A percentile compares a stretch with the other conserved stretches of the same genome.
These are phyloP conservation scores for Erythrophleum fordii DNA, from an alignment of 306 rosid species.

Conservation along the genomic window DNA sequence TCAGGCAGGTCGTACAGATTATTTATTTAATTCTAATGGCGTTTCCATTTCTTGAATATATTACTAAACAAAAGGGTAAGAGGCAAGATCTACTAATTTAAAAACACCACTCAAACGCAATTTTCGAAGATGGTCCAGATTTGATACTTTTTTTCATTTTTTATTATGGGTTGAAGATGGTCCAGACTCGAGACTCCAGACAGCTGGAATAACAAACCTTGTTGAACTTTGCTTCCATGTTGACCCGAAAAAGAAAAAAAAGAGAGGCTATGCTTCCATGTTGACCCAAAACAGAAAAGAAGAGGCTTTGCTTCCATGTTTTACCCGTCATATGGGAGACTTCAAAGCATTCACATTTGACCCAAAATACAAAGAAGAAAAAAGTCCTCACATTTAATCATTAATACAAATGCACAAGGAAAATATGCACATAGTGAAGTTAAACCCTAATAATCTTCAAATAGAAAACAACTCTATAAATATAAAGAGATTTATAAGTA, in stretches of 20 bases:
- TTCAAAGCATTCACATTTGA: background rate
- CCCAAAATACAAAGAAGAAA: background rate
- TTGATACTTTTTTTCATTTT: background rate
- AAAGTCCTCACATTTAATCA: conserved; percentile 19
- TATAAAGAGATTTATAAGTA: background rate
- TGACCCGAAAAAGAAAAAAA: background rate
- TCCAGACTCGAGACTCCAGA: background rate
- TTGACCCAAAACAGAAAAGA: background rate
- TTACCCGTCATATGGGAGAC: background rate
- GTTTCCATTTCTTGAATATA: background rate
- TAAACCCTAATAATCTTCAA: conserved; percentile 17
- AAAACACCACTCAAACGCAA: background rate
- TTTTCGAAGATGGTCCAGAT: conserved; percentile 2
- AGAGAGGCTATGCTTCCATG: background rate
- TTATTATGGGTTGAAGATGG: background rate
- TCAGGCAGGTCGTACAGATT: too few relatives aligned
- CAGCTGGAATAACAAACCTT: conserved; percentile 7
- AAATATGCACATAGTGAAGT: background rate
- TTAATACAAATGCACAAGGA: conserved; percentile 8
- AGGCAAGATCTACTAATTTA: background rate
- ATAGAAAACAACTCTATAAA: background rate
- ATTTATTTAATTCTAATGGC: background rate
- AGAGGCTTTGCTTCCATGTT: background rate
- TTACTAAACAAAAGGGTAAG: background rate
- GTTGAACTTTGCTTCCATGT: background rate